Evolutionary conservation across 306 rosid species (phyloP).

Genomic region (Dicorynia guianensis): DNA sequence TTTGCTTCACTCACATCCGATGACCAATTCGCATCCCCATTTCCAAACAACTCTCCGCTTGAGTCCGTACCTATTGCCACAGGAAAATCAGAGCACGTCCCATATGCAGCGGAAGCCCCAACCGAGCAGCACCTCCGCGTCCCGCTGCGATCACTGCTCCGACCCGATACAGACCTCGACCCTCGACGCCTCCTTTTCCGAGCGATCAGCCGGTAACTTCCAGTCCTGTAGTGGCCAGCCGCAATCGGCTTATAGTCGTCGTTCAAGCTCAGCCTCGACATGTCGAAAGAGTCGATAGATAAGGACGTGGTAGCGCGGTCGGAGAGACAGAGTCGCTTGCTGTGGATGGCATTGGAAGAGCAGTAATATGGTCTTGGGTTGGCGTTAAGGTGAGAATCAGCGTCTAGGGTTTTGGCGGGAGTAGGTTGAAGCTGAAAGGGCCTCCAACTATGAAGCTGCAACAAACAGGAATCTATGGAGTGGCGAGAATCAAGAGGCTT

Average conservation of each 20-base stretch:
- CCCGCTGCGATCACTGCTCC: slow-evolving; percentile 97
- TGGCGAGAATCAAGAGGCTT: slow-evolving; percentile 70
- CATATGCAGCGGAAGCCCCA: slow-evolving; percentile 90
- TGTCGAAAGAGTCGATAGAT: slow-evolving; percentile 63
- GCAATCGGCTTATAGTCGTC: slow-evolving; percentile 64
- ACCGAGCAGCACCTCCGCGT: slow-evolving; percentile 89
- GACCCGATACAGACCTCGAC: slow-evolving; percentile 93
- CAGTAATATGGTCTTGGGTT: slow-evolving; percentile 43
- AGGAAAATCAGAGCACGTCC: slow-evolving; percentile 96
- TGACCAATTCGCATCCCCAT: slow-evolving; percentile 89
- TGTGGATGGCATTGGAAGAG: slow-evolving; percentile 50
- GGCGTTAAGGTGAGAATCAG: slow-evolving; percentile 41
- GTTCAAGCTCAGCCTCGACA: slow-evolving; percentile 71
- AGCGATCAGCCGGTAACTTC: slow-evolving; percentile 64
- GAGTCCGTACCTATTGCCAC: slow-evolving; percentile 93
- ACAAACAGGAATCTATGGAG: slow-evolving; percentile 67
- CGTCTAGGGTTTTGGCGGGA: slow-evolving; percentile 56
- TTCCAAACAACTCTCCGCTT: slow-evolving; percentile 90
- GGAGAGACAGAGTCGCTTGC: slow-evolving; percentile 92
- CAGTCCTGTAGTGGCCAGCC: slow-evolving; percentile 34
- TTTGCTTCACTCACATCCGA: slow-evolving; percentile 94
- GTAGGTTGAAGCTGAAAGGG: slow-evolving; percentile 69
- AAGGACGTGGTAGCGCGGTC: slow-evolving; percentile 78
- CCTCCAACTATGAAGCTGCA: slow-evolving; percentile 78
- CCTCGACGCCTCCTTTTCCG: slow-evolving; percentile 88